phyloP scores from a whole-genome alignment of 2,329 filamentous ascomycete genomes.

The Nothophoma quercina region DNA sequence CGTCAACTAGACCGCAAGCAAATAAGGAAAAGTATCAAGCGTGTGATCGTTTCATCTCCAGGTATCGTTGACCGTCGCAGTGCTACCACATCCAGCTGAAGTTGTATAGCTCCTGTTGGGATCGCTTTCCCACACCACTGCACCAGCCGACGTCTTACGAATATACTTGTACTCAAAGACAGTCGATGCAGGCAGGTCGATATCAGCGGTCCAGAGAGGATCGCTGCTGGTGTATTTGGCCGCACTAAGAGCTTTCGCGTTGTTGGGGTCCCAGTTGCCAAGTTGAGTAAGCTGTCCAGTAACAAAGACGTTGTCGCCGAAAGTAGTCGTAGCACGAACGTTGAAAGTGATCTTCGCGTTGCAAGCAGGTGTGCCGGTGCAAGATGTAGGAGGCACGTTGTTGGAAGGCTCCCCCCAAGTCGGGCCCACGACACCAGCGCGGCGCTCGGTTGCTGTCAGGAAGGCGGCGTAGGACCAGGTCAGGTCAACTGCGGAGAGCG shows the following conservation, averaged over 20 bases:
- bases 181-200: conserved; percentile 52
- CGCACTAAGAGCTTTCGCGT: conserved; percentile 51
- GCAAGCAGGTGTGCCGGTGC: conserved; percentile 32
- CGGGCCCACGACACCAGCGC: conserved; percentile 20
- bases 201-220: conserved; percentile 55
- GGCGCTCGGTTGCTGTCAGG: conserved; percentile 56
- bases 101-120: conserved; percentile 52
- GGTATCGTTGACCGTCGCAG: conserved; percentile 25
- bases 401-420: conserved; percentile 42
- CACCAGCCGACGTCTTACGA: conserved; percentile 53
- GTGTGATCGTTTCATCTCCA: conserved; percentile 22
- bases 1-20: too few relatives aligned
- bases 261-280: conserved; percentile 53
- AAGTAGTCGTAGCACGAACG: conserved; percentile 57
- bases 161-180: conserved; percentile 56
- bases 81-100: conserved; percentile 29
- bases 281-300: conserved; percentile 53
- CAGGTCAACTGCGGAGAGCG: conserved; percentile 70
- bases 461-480: conserved; percentile 80
- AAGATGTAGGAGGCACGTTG: conserved; percentile 54
- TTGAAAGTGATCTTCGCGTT: conserved; percentile 52
- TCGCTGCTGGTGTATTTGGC: conserved; percentile 53
- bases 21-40: too few relatives aligned
- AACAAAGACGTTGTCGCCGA: conserved; percentile 58
- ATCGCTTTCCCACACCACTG: conserved; percentile 55